Conservation (phyloP, 2,329 filamentous ascomycete genomes). For the Fusarium guadeloupense region DNA sequence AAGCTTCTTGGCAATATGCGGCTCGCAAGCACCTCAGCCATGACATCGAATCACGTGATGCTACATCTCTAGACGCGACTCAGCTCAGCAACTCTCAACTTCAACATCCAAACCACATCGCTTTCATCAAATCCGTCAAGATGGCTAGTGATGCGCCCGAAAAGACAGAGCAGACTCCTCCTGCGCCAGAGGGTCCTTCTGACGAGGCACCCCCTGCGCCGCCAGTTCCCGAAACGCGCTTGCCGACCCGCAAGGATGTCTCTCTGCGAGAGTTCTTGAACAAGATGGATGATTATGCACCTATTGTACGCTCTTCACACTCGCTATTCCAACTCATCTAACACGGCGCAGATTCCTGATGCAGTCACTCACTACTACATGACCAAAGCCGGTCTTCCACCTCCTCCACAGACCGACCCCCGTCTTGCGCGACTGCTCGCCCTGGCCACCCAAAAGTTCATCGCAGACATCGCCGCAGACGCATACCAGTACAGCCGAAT, state of each 20-base stretch:
- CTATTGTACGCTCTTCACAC: conserved; percentile 74
- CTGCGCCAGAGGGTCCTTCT: conserved; percentile 42
- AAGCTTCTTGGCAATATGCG: conserved; percentile 19
- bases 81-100: conserved; percentile 10
- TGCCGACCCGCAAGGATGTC: conserved; percentile 87
- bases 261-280: conserved; percentile 90
- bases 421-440: conserved; percentile 92
- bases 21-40: conserved; percentile 3
- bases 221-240: conserved; percentile 65
- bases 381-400: conserved; percentile 92
- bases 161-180: conserved; percentile 44
- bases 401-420: conserved; percentile 87
- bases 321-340: conserved; percentile 1
- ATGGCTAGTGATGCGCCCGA: conserved; percentile 52
- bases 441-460: conserved; percentile 98
- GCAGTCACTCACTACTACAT: conserved; percentile 98
- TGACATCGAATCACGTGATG: conserved; percentile 41
- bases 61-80: conserved; percentile 26
- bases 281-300: conserved; percentile 98
- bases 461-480: conserved; percentile 95
- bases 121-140: conserved; percentile 32
- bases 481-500: conserved; percentile 98
- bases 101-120: conserved; percentile 22
- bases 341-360: conserved; percentile 76
- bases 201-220: conserved; percentile 55